Percentiles rank a stretch among this genome's conserved stretches.
These are phyloP conservation scores for Carex pumila DNA, from an alignment of 176 grass and related monocot genomes.

Conservation along the genomic window DNA sequence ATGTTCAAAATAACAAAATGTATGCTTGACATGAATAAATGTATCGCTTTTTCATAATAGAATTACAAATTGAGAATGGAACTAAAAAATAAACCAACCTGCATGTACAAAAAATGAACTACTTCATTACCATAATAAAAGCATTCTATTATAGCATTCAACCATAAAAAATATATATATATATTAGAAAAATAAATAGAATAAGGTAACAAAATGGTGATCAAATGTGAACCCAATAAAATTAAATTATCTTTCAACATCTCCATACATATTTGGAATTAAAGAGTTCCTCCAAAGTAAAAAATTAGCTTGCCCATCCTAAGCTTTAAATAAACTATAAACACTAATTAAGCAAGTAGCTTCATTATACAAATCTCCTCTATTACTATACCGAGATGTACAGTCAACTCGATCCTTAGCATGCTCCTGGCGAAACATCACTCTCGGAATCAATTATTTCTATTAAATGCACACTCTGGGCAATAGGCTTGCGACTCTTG, in stretches of 20 bases:
- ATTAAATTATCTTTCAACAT: not conserved
- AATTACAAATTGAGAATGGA: no score
- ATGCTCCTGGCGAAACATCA: conserved; percentile 42
- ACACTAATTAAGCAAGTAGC: conserved; percentile 14
- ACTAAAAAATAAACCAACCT: no score
- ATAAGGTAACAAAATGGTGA: no score
- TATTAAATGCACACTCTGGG: conserved; percentile 25
- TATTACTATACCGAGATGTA: conserved; percentile 36
- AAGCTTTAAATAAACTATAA: not conserved
- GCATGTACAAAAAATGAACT: no score
- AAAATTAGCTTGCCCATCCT: not conserved
- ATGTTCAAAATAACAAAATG: no score
- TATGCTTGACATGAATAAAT: no score
- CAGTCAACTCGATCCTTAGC: conserved; percentile 25
- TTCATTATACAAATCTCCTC: conserved; percentile 40
- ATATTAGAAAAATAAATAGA: no score
- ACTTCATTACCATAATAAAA: no score
- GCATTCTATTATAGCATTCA: no score
- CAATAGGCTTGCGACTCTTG: conserved; percentile 22
- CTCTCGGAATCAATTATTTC: conserved; percentile 36
- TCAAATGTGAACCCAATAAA: no score
- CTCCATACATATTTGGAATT: not conserved
- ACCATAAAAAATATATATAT: no score
- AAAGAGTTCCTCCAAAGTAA: not conserved
- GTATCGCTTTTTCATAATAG: no score